These are phyloP conservation scores for Globisporangium sylvaticum DNA, from an alignment of 352 stramenopile species.

Conservation along the genomic window DNA sequence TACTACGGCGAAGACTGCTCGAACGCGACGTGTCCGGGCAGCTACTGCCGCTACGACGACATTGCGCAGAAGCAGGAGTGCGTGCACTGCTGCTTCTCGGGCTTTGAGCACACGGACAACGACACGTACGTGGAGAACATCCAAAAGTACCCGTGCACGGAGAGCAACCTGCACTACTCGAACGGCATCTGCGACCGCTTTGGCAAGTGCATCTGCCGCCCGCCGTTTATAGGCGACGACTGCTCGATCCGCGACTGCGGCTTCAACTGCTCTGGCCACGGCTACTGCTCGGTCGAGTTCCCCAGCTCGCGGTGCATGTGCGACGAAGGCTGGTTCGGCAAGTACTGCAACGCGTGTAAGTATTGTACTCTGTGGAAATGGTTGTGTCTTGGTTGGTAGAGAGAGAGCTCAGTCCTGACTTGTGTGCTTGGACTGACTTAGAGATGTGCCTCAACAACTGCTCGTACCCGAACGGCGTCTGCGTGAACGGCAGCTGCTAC, in stretches of 20 bases:
- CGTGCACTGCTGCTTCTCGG: conserved; percentile 92
- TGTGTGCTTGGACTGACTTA: conserved; percentile 9
- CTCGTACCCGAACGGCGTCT: conserved; percentile 94
- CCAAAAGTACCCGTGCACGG: conserved; percentile 86
- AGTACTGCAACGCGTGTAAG: conserved; percentile 88
- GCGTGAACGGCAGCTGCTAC: conserved; percentile 88
- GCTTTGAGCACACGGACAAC: conserved; percentile 79
- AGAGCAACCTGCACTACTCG: conserved; percentile 83
- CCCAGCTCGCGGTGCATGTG: conserved; percentile 94
- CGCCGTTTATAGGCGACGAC: conserved; percentile 89
- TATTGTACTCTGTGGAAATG: background rate
- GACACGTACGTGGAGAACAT: conserved; percentile 90
- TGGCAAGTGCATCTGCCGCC: conserved; percentile 92
- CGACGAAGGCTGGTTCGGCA: conserved; percentile 92
- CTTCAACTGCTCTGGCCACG: conserved; percentile 89
- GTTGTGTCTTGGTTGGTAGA: background rate
- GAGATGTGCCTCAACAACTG: conserved; percentile 97
- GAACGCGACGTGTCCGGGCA: conserved; percentile 92
- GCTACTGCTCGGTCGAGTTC: conserved; percentile 96
- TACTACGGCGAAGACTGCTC: conserved; percentile 97
- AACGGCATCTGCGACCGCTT: conserved; percentile 96
- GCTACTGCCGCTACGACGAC: conserved; percentile 92
- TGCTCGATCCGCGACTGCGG: conserved; percentile 94
- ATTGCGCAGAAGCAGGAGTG: conserved; percentile 83
- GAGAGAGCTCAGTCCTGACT: background rate